Evolutionary conservation across 129 eudicot species (phyloP).

Genomic region (Arctium lappa): DNA sequence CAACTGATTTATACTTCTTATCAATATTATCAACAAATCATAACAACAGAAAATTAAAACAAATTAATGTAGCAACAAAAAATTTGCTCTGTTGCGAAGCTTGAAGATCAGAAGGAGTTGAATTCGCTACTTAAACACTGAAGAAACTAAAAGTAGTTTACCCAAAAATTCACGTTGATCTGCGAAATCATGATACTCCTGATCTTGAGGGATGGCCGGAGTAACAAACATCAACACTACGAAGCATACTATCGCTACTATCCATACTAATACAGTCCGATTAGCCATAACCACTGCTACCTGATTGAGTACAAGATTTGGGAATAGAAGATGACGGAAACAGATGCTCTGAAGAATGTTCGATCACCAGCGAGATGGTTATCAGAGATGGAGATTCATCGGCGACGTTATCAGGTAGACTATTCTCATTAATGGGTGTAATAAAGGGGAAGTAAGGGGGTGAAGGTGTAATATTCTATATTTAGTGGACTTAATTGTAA

Average conservation of each 20-base stretch:
- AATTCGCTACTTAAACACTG: slow-evolving; percentile 13
- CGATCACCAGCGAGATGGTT: slow-evolving; percentile 20
- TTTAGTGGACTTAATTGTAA: slow-evolving; percentile 2
- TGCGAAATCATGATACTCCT: slow-evolving; percentile 77
- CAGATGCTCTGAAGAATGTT: background rate
- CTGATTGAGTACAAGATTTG: background rate
- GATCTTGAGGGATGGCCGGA: slow-evolving; percentile 77
- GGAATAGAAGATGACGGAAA: background rate
- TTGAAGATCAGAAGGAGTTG: background rate
- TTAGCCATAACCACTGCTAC: slow-evolving; percentile 20
- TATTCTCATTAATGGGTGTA: background rate
- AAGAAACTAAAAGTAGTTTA: background rate
- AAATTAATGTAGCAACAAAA: background rate
- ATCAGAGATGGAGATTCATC: slow-evolving; percentile 9
- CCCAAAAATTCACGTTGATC: slow-evolving; percentile 73
- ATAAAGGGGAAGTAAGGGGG: background rate
- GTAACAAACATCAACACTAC: slow-evolving; percentile 72
- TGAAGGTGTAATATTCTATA: background rate
- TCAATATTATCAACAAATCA: slow-evolving; percentile 7
- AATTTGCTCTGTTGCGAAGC: background rate
- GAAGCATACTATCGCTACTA: slow-evolving; percentile 60
- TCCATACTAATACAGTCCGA: slow-evolving; percentile 43
- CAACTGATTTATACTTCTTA: background rate
- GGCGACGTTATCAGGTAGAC: slow-evolving; percentile 8
- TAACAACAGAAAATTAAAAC: background rate